These are phyloP conservation scores for Fraxinus latifolia DNA, from an alignment of 305 asterid genomes.

Conservation along the genomic window DNA sequence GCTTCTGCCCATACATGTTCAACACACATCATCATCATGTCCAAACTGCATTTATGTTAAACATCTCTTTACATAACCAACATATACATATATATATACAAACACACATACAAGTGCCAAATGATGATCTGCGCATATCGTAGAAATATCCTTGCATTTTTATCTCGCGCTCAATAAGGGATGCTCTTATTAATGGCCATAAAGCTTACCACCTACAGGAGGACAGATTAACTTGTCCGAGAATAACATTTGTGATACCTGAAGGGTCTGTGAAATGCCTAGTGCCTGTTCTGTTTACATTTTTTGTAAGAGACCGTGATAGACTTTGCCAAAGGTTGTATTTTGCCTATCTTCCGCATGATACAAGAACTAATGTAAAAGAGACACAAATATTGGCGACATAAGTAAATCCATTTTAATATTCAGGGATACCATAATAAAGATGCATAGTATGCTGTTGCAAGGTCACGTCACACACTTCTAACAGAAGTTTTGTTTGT, in stretches of 20 bases:
- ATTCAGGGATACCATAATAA: not conserved
- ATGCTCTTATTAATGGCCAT: not conserved
- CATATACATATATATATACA: too few relatives aligned
- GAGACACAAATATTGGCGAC: not conserved
- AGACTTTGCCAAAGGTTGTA: not conserved
- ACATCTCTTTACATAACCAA: not conserved
- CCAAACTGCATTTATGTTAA: not conserved
- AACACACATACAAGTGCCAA: not conserved
- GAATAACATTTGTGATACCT: not conserved
- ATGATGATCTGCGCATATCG: not conserved
- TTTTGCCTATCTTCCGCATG: not conserved
- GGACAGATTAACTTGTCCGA: not conserved
- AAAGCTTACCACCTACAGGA: not conserved
- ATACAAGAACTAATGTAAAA: conserved; percentile 6
- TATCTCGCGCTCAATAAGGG: not conserved
- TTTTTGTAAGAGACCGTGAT: not conserved
- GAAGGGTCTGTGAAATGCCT: not conserved
- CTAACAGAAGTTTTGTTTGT: not conserved
- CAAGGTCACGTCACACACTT: conserved; percentile 11
- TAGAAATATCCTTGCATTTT: not conserved
- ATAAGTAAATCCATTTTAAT: not conserved
- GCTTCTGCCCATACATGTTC: not conserved
- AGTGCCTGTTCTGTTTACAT: not conserved
- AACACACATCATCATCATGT: not conserved
- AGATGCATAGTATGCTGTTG: not conserved